phyloP scores from a whole-genome alignment of 164 flowering plant species.

The Vitis riparia region DNA sequence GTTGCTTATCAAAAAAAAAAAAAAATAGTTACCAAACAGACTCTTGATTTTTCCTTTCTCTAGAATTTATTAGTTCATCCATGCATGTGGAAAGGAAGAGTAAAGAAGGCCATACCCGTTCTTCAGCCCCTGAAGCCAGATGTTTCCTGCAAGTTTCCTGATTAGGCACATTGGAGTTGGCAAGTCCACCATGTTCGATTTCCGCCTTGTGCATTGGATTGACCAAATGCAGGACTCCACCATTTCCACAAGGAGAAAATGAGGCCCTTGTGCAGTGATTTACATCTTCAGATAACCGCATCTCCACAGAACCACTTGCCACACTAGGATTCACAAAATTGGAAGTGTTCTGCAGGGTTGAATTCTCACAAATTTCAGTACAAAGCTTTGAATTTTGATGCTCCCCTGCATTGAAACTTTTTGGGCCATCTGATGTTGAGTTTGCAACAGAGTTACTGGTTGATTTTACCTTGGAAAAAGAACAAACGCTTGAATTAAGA shows the following conservation, averaged over 20 bases:
- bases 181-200: conserved; percentile 14
- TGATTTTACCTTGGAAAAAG: conserved; percentile 10
- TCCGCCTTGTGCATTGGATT: conserved; percentile 6
- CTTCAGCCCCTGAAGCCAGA: conserved; percentile 24
- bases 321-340: conserved; percentile 18
- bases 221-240: conserved; percentile 9
- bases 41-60: not conserved
- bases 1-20: too few relatives aligned
- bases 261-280: conserved; percentile 7
- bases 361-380: conserved; percentile 18
- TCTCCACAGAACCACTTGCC: conserved; percentile 22
- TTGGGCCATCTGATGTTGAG: conserved; percentile 17
- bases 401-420: conserved; percentile 9
- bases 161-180: conserved; percentile 20
- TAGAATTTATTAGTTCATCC: not conserved
- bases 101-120: conserved; percentile 23
- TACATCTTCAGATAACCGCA: conserved; percentile 29
- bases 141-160: conserved; percentile 6
- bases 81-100: not conserved
- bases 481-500: conserved; percentile 12
- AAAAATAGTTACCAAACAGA: too few relatives aligned
- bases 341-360: conserved; percentile 8
- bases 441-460: conserved; percentile 12
- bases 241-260: conserved; percentile 12
- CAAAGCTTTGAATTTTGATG: conserved; percentile 15